A percentile compares a stretch with the other conserved stretches of the same genome.
phyloP scores from a whole-genome alignment of 2,329 filamentous ascomycete species.

The Didymosphaeria variabile region DNA sequence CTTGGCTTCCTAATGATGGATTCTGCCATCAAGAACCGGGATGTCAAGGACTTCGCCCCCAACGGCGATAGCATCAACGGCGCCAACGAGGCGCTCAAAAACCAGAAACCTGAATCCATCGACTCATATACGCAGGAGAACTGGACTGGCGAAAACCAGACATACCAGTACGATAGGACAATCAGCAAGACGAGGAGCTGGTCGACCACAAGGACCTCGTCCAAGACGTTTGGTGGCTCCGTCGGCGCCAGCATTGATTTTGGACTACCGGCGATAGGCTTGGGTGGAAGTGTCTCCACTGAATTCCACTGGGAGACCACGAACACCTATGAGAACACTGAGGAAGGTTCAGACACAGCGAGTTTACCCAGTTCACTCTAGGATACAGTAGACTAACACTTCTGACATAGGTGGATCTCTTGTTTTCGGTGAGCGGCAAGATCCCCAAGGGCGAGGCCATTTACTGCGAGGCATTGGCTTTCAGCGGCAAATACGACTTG shows the following conservation, averaged over 20 bases:
- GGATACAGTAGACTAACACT: neutral
- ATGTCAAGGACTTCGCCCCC: constrained; percentile 8
- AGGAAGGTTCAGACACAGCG: constrained; percentile 7
- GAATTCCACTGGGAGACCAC: constrained; percentile 14
- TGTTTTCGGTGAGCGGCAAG: constrained; percentile 6
- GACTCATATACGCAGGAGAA: constrained; percentile 14
- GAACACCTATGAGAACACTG: constrained; percentile 3
- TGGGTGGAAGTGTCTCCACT: constrained; percentile 16
- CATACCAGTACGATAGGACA: constrained; percentile 6
- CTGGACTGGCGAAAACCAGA: constrained; percentile 13
- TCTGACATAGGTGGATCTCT: neutral
- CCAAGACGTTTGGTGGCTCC: constrained; percentile 14
- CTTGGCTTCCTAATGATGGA: constrained; percentile 14
- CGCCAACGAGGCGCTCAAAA: constrained; percentile 12
- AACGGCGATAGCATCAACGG: constrained; percentile 9
- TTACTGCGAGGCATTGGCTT: constrained; percentile 14
- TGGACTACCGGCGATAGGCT: constrained; percentile 12
- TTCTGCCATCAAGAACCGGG: constrained; percentile 13
- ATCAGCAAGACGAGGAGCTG: constrained; percentile 7
- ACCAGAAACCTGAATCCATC: constrained; percentile 9
- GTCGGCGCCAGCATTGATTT: constrained; percentile 14
- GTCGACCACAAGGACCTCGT: constrained; percentile 13
- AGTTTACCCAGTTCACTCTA: neutral
- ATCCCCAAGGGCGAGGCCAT: constrained; percentile 16
- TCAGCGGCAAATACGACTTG: constrained; percentile 17